phyloP scores from a whole-genome alignment of 2,329 filamentous ascomycete genomes.

The Fusarium irregulare region DNA sequence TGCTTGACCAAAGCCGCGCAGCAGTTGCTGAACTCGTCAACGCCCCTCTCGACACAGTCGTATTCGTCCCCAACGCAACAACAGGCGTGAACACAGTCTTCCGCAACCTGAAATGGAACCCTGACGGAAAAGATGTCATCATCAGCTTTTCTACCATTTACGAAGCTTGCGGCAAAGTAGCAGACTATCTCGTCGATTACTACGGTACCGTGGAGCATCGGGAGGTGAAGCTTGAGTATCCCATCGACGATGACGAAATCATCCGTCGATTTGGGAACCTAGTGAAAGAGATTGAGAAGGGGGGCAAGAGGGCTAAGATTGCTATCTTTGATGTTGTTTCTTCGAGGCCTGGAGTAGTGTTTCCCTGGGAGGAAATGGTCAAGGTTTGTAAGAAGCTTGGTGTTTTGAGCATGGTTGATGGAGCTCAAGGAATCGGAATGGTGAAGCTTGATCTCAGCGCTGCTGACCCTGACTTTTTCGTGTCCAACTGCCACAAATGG shows the following conservation, averaged over 20 bases:
- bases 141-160: slow-evolving; percentile 85
- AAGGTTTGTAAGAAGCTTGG: slow-evolving; percentile 72
- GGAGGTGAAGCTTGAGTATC: slow-evolving; percentile 73
- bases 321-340: slow-evolving; percentile 82
- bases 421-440: slow-evolving; percentile 86
- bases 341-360: slow-evolving; percentile 79
- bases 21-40: slow-evolving; percentile 75
- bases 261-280: slow-evolving; percentile 69
- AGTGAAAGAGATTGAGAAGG: slow-evolving; percentile 62
- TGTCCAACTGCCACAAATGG: slow-evolving; percentile 93
- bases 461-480: slow-evolving; percentile 85
- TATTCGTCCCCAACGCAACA: slow-evolving; percentile 86
- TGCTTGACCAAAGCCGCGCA: slow-evolving; percentile 75
- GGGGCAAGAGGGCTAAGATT: slow-evolving; percentile 72
- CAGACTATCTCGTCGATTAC: slow-evolving; percentile 78
- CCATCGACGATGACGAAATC: slow-evolving; percentile 75
- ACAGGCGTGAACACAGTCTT: slow-evolving; percentile 82
- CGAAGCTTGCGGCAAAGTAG: slow-evolving; percentile 77
- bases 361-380: slow-evolving; percentile 80
- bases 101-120: slow-evolving; percentile 75
- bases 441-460: slow-evolving; percentile 74
- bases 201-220: slow-evolving; percentile 58
- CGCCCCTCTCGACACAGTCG: slow-evolving; percentile 72
- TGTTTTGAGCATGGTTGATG: slow-evolving; percentile 82
- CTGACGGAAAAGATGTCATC: slow-evolving; percentile 80